Conservation (phyloP, 805 yeast genomes). For the Yamadazyma laniorum region DNA sequence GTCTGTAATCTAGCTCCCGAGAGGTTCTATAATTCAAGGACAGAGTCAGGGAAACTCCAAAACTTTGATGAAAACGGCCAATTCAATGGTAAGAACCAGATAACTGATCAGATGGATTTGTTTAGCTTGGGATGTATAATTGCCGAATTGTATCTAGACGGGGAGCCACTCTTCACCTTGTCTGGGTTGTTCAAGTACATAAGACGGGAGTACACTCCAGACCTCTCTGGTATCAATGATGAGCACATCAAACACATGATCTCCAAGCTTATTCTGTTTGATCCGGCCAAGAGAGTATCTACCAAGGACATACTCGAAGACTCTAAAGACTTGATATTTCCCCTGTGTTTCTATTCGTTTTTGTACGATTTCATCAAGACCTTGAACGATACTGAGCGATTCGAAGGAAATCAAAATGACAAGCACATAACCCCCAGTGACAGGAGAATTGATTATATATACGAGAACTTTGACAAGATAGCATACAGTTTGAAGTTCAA, state of each 20-base stretch:
- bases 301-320: constrained; percentile 53
- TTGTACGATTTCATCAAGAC: constrained; percentile 60
- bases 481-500: constrained; percentile 22
- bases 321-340: constrained; percentile 50
- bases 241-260: constrained; percentile 53
- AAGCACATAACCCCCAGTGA: constrained; percentile 30
- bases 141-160: constrained; percentile 85
- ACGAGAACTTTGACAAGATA: constrained; percentile 54
- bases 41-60: constrained; percentile 16
- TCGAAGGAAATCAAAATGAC: constrained; percentile 14
- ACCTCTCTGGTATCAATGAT: constrained; percentile 55
- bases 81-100: constrained; percentile 17
- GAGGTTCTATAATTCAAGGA: constrained; percentile 52
- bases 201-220: constrained; percentile 64
- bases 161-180: constrained; percentile 79
- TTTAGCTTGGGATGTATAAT: constrained; percentile 84
- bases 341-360: constrained; percentile 67
- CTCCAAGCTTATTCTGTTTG: constrained; percentile 56
- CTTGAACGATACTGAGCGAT: constrained; percentile 24
- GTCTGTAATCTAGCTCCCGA: constrained; percentile 95
- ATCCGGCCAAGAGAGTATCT: constrained; percentile 59
- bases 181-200: constrained; percentile 85
- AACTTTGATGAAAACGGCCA: constrained; percentile 24
- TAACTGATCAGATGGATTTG: constrained; percentile 73
- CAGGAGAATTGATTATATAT: constrained; percentile 57